Conservation (phyloP, 352 stramenopile species). For the Phytophthora niederhauseri region DNA sequence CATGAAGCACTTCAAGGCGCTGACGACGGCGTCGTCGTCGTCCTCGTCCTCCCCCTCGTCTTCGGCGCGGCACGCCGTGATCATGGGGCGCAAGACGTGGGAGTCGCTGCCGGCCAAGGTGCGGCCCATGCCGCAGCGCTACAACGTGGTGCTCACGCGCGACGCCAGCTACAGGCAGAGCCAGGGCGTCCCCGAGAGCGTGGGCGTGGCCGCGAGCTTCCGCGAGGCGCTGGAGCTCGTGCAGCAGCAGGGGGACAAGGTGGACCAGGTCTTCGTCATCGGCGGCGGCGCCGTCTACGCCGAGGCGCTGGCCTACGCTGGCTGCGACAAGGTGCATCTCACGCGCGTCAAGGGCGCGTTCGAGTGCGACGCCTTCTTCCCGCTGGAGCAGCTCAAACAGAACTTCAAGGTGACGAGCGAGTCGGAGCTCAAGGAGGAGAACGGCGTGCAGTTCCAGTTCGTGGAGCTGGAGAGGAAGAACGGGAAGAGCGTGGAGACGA, state of each 20-base stretch:
- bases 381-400: constrained; percentile 64
- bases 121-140: constrained; percentile 93
- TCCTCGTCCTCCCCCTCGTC: background rate
- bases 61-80: constrained; percentile 94
- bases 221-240: constrained; percentile 92
- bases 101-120: constrained; percentile 98
- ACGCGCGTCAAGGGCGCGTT: constrained; percentile 88
- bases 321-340: constrained; percentile 90
- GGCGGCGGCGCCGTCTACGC: constrained; percentile 96
- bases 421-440: constrained; percentile 76
- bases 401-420: constrained; percentile 52
- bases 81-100: constrained; percentile 99
- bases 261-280: constrained; percentile 98
- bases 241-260: constrained; percentile 56
- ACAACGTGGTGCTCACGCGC: constrained; percentile 97
- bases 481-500: constrained; percentile 1
- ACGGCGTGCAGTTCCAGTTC: constrained; percentile 82
- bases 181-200: constrained; percentile 63
- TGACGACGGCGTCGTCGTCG: constrained; percentile 68
- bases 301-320: constrained; percentile 87
- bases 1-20: constrained; percentile 96
- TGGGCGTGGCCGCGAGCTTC: constrained; percentile 90
- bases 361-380: constrained; percentile 95
- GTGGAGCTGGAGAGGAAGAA: constrained; percentile 57
- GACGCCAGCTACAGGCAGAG: constrained; percentile 60